A percentile compares a stretch with the other conserved stretches of the same genome.
Evolutionary conservation across 345 rosid genomes (phyloP).

Genomic region (Lepidium didymum): DNA sequence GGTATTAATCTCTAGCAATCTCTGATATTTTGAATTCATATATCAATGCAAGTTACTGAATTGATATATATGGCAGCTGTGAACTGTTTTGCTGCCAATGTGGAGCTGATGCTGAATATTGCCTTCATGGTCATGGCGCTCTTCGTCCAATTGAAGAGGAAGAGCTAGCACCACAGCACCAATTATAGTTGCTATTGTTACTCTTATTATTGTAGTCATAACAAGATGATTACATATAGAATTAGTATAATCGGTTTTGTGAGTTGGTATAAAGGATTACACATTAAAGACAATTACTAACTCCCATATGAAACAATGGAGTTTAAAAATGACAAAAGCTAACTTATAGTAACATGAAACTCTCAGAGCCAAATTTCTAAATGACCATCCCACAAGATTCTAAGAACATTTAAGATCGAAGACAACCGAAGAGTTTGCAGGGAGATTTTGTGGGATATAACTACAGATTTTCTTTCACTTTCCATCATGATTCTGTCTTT

Average conservation of each 20-base stretch:
- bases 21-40: neutral
- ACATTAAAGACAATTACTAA: too few species aligned
- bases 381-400: too few species aligned
- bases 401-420: neutral
- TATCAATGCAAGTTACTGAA: neutral
- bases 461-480: slow-evolving; percentile 93
- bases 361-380: slow-evolving; percentile 10
- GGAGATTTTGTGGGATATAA: slow-evolving; percentile 46
- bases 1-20: neutral
- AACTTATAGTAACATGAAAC: neutral
- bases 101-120: neutral
- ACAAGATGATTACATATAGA: too few species aligned
- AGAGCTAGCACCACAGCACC: neutral
- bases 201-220: neutral
- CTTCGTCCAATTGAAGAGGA: too few species aligned
- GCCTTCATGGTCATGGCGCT: neutral
- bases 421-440: neutral
- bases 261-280: too few species aligned
- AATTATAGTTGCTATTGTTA: neutral
- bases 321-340: too few species aligned
- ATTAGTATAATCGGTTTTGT: neutral
- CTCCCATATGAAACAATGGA: too few species aligned
- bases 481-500: slow-evolving; percentile 98
- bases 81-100: neutral
- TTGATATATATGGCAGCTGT: neutral